phyloP scores from a whole-genome alignment of 2,329 filamentous ascomycete genomes.

The Gnomoniopsis smithogilvyi region DNA sequence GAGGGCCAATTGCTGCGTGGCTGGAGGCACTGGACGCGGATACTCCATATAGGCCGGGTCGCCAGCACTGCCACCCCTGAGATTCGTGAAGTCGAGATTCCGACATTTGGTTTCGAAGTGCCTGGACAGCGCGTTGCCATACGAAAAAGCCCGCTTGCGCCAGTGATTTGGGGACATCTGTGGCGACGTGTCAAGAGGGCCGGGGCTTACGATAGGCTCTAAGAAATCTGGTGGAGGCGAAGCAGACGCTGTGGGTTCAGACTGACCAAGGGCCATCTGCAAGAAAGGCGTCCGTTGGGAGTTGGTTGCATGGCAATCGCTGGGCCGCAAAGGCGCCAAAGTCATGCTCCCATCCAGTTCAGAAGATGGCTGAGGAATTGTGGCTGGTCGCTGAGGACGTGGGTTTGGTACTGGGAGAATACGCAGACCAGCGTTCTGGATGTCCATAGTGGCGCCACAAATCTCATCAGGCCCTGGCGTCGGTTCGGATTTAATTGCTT shows the following conservation, averaged over 20 bases:
- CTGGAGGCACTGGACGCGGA: background rate
- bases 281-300: background rate
- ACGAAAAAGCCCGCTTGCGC: conserved; percentile 8
- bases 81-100: conserved; percentile 9
- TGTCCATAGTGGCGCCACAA: background rate
- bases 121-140: conserved; percentile 1
- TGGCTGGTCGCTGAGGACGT: background rate
- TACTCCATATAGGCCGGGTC: background rate
- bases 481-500: background rate
- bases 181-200: conserved; percentile 14
- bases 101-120: conserved; percentile 4
- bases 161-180: conserved; percentile 14
- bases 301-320: background rate
- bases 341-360: background rate
- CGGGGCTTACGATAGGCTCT: conserved; percentile 11
- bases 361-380: background rate
- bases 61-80: background rate
- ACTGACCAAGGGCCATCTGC: background rate
- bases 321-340: background rate
- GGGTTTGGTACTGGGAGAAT: conserved; percentile 1
- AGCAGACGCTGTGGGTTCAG: background rate
- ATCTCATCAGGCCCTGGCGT: background rate
- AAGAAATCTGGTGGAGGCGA: conserved; percentile 6
- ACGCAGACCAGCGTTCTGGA: background rate
- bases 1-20: conserved; percentile 1